Conservation (phyloP, 2,329 filamentous ascomycete genomes). For the Mollisiaceae sp. region DNA sequence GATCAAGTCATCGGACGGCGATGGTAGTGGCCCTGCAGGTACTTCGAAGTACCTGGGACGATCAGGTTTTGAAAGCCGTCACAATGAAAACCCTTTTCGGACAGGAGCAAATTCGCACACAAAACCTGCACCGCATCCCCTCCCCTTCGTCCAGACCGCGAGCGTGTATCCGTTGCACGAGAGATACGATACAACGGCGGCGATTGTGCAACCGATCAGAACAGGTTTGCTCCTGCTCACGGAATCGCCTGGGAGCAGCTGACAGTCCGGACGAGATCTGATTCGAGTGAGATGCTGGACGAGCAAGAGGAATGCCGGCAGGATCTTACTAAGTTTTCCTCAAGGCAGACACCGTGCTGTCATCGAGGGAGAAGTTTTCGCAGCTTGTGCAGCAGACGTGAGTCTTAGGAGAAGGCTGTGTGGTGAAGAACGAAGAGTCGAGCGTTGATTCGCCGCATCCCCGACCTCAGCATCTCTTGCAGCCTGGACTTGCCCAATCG, state of each 20-base stretch:
- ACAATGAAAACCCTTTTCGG: neutral
- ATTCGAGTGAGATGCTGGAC: slow-evolving; percentile 21
- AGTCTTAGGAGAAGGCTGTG: slow-evolving; percentile 24
- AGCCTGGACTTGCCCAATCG: neutral
- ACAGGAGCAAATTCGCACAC: neutral
- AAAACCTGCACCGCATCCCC: neutral
- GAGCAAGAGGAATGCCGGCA: neutral
- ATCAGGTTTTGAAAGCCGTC: neutral
- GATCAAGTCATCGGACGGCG: neutral
- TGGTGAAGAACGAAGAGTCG: neutral
- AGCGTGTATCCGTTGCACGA: slow-evolving; percentile 21
- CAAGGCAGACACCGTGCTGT: slow-evolving; percentile 1
- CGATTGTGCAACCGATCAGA: slow-evolving; percentile 29
- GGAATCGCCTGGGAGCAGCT: slow-evolving; percentile 26
- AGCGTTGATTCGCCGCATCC: neutral
- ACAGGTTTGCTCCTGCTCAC: slow-evolving; percentile 23
- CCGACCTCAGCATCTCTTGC: neutral
- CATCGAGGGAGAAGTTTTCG: slow-evolving; percentile 4
- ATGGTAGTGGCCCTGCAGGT: neutral
- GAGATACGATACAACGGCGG: slow-evolving; percentile 19
- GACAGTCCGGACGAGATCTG: slow-evolving; percentile 22
- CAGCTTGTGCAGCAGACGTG: slow-evolving; percentile 17
- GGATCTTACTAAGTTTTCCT: neutral
- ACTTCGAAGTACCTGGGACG: neutral
- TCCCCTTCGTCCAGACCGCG: neutral